Percentiles rank a stretch among this genome's conserved stretches.
Evolutionary conservation across 345 rosid species (phyloP).

Genomic region (Aquilaria malaccensis): DNA sequence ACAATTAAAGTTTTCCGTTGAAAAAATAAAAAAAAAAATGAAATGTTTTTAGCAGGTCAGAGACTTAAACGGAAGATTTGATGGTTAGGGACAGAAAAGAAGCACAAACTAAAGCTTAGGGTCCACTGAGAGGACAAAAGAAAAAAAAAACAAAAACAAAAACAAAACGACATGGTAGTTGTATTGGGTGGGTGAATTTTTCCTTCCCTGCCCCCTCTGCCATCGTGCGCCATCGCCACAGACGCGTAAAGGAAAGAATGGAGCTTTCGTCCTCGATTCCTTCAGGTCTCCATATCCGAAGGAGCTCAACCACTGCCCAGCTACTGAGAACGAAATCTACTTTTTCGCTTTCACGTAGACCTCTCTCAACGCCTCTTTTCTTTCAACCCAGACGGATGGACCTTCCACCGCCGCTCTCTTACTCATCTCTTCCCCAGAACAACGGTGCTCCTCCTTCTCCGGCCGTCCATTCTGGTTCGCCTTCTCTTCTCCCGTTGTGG

Average conservation of each 20-base stretch:
- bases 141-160: no score
- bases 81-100: no score
- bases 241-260: constrained; percentile 5
- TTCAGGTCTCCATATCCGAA: constrained; percentile 18
- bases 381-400: constrained; percentile 17
- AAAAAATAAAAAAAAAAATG: no score
- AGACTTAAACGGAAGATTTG: no score
- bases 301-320: constrained; percentile 5
- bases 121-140: no score
- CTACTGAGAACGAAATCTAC: constrained; percentile 2
- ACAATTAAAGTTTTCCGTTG: no score
- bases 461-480: constrained; percentile 20
- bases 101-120: no score
- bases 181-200: no score
- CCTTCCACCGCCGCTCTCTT: constrained; percentile 2
- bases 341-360: background rate
- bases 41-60: no score
- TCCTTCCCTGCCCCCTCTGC: no score
- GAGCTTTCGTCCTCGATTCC: constrained; percentile 18
- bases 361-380: background rate
- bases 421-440: constrained; percentile 26
- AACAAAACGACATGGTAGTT: no score
- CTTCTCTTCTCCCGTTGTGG: background rate
- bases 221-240: no score
- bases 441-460: constrained; percentile 27